Evolutionary conservation across 805 yeast species (phyloP).

Genomic region (Candida maesae): DNA sequence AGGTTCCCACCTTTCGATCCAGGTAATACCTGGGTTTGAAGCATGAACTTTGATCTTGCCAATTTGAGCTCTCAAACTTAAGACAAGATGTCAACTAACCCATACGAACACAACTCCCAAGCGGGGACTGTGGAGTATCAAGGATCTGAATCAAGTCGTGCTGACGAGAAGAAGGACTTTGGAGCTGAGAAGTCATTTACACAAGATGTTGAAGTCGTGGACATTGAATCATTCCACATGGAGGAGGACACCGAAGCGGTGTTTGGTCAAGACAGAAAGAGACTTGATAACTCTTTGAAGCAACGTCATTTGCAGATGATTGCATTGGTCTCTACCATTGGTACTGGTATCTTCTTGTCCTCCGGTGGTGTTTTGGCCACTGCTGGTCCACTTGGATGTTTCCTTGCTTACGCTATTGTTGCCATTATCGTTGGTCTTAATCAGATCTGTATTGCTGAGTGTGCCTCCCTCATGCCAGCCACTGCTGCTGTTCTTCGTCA

Average conservation of each 20-base stretch:
- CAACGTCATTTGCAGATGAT: constrained; percentile 44
- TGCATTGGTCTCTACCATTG: constrained; percentile 42
- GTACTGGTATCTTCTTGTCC: constrained; percentile 40
- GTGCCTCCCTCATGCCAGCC: constrained; percentile 35
- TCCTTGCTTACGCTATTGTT: constrained; percentile 32
- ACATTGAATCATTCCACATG: constrained; percentile 12
- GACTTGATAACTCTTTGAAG: constrained; percentile 16
- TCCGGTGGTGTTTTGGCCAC: constrained; percentile 37
- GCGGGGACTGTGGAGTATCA: neutral
- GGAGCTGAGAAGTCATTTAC: constrained; percentile 8
- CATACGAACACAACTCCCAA: neutral
- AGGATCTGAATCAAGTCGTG: too few species aligned
- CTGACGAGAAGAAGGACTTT: constrained; percentile 10
- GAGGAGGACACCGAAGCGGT: constrained; percentile 10
- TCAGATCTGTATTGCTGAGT: constrained; percentile 39
- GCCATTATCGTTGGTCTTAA: constrained; percentile 37
- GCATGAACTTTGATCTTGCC: too few species aligned
- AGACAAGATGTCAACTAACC: neutral
- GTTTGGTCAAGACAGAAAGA: constrained; percentile 19
- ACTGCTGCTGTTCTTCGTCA: constrained; percentile 36
- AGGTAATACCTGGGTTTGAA: too few species aligned
- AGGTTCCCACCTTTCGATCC: too few species aligned
- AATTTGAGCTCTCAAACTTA: neutral
- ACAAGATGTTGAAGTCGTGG: constrained; percentile 17
- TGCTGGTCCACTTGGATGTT: constrained; percentile 35